These are phyloP conservation scores for Friedmanniomyces simplex DNA, from an alignment of 495 filamentous ascomycete species.

Conservation along the genomic window DNA sequence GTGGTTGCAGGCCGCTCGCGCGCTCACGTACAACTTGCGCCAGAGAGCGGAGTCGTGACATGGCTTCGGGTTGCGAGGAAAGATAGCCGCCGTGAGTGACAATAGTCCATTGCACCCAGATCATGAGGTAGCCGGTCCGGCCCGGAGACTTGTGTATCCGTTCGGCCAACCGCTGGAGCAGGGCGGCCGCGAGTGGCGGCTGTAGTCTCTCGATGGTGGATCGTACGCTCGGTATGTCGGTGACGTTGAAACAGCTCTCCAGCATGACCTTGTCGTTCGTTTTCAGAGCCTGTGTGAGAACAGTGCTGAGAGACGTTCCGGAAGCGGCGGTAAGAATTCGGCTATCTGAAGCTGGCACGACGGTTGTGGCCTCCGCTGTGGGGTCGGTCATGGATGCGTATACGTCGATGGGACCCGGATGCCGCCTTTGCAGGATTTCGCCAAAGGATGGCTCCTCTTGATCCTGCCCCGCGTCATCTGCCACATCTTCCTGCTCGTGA, in stretches of 20 bases:
- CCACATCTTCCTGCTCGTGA: neutral
- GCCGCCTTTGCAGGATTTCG: conserved; percentile 66
- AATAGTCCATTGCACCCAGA: conserved; percentile 95
- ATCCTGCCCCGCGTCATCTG: neutral
- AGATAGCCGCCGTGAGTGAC: conserved; percentile 88
- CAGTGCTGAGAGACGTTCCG: conserved; percentile 74
- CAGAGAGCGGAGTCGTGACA: conserved; percentile 64
- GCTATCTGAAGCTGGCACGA: conserved; percentile 30
- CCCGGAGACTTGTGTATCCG: conserved; percentile 79
- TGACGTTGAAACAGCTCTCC: conserved; percentile 79
- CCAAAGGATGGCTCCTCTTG: conserved; percentile 65
- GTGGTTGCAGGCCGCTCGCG: conserved; percentile 65
- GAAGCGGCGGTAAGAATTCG: conserved; percentile 37
- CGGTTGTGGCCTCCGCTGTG: conserved; percentile 25
- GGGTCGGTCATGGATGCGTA: conserved; percentile 45
- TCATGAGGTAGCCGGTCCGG: conserved; percentile 79
- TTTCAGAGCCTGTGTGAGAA: conserved; percentile 82
- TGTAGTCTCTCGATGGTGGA: conserved; percentile 83
- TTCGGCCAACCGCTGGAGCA: conserved; percentile 77
- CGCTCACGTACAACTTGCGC: conserved; percentile 78
- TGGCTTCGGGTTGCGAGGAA: conserved; percentile 65
- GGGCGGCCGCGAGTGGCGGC: conserved; percentile 62
- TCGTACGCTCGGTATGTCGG: conserved; percentile 62
- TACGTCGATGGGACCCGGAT: conserved; percentile 65
- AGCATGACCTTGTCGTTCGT: conserved; percentile 82